These are phyloP conservation scores for Nyssa sinensis DNA, from an alignment of 148 eudicot genomes.

Conservation along the genomic window DNA sequence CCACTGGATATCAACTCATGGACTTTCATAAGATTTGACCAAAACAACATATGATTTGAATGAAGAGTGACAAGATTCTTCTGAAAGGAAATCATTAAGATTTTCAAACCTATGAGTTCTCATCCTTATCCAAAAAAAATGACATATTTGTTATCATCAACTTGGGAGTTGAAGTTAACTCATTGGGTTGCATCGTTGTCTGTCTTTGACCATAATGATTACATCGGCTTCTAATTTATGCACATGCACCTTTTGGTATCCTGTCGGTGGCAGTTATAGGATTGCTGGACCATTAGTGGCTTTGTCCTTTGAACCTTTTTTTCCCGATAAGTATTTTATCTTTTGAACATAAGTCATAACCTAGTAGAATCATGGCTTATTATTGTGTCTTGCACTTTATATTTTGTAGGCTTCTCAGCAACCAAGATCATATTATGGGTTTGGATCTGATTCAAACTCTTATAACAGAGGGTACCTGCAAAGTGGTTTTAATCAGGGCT, in stretches of 20 bases:
- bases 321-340: not conserved
- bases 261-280: not conserved
- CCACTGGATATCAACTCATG: no score
- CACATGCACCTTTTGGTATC: not conserved
- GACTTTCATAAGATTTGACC: no score
- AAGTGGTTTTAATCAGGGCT: slow-evolving; percentile 9
- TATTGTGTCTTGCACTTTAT: not conserved
- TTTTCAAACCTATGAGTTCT: not conserved
- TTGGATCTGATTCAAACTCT: slow-evolving; percentile 9
- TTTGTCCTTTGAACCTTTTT: not conserved
- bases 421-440: not conserved
- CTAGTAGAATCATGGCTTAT: not conserved
- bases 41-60: no score
- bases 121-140: no score
- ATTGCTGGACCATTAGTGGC: not conserved
- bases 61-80: not conserved
- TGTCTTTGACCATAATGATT: not conserved
- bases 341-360: not conserved
- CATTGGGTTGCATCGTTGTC: not conserved
- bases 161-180: not conserved
- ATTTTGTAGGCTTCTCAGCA: slow-evolving; percentile 7
- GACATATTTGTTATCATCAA: not conserved
- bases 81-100: not conserved
- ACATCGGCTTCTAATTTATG: not conserved
- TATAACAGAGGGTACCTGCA: slow-evolving; percentile 12